A percentile compares a stretch with the other conserved stretches of the same genome.
Conservation (phyloP, 176 grass and related monocot genomes). For the Phragmites australis region DNA sequence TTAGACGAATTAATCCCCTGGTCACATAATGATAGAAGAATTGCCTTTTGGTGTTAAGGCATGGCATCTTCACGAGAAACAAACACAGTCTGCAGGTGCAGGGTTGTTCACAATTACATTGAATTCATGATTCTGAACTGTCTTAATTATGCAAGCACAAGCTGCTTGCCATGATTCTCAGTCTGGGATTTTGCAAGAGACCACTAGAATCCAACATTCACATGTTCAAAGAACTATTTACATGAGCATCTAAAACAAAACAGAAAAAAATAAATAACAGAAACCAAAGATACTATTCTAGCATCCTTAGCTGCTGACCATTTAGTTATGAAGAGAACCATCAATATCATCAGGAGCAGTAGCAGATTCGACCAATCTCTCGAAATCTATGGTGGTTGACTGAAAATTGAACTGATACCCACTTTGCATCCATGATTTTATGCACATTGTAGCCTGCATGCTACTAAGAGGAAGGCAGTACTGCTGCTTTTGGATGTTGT, state of each 20-base stretch:
- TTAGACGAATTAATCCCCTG: neutral
- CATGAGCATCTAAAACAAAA: slow-evolving; percentile 36
- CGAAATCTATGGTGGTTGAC: slow-evolving; percentile 63
- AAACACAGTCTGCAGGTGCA: neutral
- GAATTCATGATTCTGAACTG: slow-evolving; percentile 6
- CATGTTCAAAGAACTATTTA: slow-evolving; percentile 38
- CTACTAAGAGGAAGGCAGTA: slow-evolving; percentile 68
- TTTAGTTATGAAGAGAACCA: slow-evolving; percentile 26
- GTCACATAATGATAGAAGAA: neutral
- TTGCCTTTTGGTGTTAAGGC: neutral
- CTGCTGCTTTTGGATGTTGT: slow-evolving; percentile 64
- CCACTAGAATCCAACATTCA: neutral
- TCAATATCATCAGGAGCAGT: slow-evolving; percentile 31
- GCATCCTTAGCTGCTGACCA: neutral
- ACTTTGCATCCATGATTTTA: slow-evolving; percentile 83
- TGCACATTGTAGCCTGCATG: slow-evolving; percentile 63
- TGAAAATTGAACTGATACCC: slow-evolving; percentile 75
- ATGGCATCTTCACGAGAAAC: slow-evolving; percentile 9
- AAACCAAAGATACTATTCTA: slow-evolving; percentile 34
- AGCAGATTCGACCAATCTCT: slow-evolving; percentile 58
- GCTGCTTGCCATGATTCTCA: neutral
- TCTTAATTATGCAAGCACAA: neutral
- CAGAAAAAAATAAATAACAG: neutral
- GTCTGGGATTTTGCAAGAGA: neutral
- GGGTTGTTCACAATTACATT: neutral